Evolutionary conservation across 1,139 yeast species (phyloP).

Genomic region (Geotrichum klebahnii): DNA sequence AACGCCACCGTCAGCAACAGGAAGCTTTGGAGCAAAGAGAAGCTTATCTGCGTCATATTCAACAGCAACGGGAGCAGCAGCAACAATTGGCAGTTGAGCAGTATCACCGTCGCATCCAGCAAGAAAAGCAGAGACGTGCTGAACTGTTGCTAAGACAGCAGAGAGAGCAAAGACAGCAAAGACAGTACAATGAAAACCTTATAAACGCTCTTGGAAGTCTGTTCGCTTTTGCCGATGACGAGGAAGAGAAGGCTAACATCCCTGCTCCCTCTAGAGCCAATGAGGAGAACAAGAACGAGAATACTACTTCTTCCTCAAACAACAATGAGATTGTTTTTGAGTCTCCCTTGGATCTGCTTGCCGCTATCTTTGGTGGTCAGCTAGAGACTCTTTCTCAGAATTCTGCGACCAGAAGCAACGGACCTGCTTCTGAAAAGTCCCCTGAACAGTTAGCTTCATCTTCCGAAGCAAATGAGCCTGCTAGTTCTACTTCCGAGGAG

Average conservation of each 20-base stretch:
- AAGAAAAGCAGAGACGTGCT: not conserved
- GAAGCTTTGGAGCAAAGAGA: not conserved
- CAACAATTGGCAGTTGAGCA: not conserved
- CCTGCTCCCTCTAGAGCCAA: not conserved
- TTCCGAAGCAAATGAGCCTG: not conserved
- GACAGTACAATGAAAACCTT: too few relatives aligned
- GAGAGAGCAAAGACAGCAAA: too few relatives aligned
- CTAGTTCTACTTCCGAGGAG: not conserved
- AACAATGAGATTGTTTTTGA: not conserved
- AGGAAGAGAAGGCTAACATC: not conserved
- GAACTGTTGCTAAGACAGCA: too few relatives aligned
- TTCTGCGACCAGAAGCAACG: not conserved
- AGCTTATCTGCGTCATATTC: not conserved
- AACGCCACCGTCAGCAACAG: conserved; percentile 1
- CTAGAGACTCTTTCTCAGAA: not conserved
- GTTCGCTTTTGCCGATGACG: too few relatives aligned
- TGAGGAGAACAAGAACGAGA: not conserved
- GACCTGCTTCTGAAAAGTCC: not conserved
- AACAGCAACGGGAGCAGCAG: not conserved
- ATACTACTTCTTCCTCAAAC: not conserved
- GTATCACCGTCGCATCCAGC: not conserved
- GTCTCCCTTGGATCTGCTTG: conserved; percentile 1
- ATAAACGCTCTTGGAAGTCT: not conserved
- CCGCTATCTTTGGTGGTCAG: conserved; percentile 1
- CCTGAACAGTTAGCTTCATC: not conserved